These are phyloP conservation scores for Avena eriantha DNA, from an alignment of 176 grass and related monocot genomes.

Conservation along the genomic window DNA sequence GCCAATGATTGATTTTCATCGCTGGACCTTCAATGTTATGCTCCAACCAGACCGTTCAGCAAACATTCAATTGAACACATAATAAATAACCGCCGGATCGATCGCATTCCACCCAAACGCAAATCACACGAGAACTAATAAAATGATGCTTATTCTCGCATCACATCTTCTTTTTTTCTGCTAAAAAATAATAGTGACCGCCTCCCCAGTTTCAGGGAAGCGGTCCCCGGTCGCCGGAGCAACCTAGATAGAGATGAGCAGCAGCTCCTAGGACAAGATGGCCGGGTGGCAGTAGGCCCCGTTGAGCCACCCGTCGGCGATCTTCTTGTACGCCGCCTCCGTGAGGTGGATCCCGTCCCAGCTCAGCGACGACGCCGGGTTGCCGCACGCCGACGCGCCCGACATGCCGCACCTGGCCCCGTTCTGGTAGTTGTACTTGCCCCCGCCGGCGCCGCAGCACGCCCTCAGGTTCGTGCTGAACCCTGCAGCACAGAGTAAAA, in stretches of 20 bases:
- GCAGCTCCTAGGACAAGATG: constrained; percentile 43
- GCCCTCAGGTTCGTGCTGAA: constrained; percentile 70
- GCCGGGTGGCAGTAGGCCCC: constrained; percentile 77
- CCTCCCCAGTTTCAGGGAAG: background rate
- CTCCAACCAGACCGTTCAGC: background rate
- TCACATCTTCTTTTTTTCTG: background rate
- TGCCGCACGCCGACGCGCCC: constrained; percentile 58
- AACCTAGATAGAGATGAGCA: no score
- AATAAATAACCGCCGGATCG: constrained; percentile 16
- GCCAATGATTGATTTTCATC: background rate
- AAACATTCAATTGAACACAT: constrained; percentile 5
- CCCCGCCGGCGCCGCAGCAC: constrained; percentile 74
- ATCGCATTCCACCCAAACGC: constrained; percentile 14
- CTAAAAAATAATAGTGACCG: constrained; percentile 7
- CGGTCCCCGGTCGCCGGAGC: no score
- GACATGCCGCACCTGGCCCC: constrained; percentile 61
- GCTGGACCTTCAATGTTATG: background rate
- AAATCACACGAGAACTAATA: constrained; percentile 1
- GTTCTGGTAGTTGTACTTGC: constrained; percentile 88
- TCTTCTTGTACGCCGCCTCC: constrained; percentile 82
- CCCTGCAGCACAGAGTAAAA: background rate
- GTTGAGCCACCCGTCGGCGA: constrained; percentile 80
- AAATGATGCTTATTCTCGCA: constrained; percentile 26
- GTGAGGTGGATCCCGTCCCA: constrained; percentile 97
- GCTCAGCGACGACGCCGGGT: constrained; percentile 70